These are phyloP conservation scores for Chytriomyces hyalinus DNA, from an alignment of 192 early-diverging fungal species.

Conservation along the genomic window DNA sequence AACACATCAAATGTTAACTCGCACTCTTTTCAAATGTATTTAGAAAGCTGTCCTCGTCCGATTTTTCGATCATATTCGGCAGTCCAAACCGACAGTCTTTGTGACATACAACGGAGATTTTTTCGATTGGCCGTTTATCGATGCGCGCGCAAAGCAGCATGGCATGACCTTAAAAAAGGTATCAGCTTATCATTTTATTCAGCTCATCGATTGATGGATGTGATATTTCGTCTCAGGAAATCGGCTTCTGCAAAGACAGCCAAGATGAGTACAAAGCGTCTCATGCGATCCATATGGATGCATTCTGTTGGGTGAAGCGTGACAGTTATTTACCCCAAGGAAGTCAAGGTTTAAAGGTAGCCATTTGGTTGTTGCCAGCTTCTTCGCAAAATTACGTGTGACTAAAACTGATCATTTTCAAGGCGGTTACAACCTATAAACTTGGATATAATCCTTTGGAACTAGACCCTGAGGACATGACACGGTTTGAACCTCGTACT, in stretches of 20 bases:
- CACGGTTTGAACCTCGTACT: slow-evolving; percentile 50
- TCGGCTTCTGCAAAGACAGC: slow-evolving; percentile 81
- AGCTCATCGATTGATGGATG: neutral
- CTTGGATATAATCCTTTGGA: slow-evolving; percentile 98
- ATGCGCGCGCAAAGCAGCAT: slow-evolving; percentile 77
- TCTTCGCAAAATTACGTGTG: neutral
- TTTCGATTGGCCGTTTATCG: slow-evolving; percentile 99
- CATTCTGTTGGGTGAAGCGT: slow-evolving; percentile 97
- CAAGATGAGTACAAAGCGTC: slow-evolving; percentile 87
- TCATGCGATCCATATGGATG: slow-evolving; percentile 93
- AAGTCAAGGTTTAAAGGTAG: slow-evolving; percentile 89
- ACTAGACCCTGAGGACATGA: slow-evolving; percentile 99
- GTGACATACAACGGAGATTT: slow-evolving; percentile 99
- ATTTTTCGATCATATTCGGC: slow-evolving; percentile 92
- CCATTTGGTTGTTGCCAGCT: neutral
- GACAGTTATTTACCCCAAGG: slow-evolving; percentile 97
- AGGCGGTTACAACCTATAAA: slow-evolving; percentile 93
- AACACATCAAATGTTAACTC: neutral
- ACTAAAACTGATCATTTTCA: slow-evolving; percentile 14
- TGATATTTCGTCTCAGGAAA: slow-evolving; percentile 62
- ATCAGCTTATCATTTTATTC: slow-evolving; percentile 23
- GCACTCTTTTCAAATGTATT: neutral
- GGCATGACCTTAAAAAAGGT: slow-evolving; percentile 86
- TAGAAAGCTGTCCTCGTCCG: slow-evolving; percentile 72
- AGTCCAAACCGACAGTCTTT: slow-evolving; percentile 82